phyloP scores from a whole-genome alignment of 768 basidiomycete genomes.

The Holtermanniella nyarrowii region DNA sequence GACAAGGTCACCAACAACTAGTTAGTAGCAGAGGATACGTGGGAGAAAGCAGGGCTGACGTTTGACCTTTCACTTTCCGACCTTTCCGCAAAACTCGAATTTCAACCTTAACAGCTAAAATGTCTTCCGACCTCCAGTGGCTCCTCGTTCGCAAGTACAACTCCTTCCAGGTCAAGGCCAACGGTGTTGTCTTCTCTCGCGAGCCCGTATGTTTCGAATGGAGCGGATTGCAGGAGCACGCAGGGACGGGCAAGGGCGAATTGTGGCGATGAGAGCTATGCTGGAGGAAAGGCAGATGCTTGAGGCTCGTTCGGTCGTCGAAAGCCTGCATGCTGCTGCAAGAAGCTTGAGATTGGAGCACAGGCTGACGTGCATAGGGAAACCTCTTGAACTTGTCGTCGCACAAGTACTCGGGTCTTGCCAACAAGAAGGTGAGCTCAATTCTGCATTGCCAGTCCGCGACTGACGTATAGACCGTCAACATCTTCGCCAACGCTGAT shows the following conservation, averaged over 20 bases:
- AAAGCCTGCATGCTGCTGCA: no score
- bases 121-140: conserved; percentile 90
- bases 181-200: conserved; percentile 67
- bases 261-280: no score
- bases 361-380: conserved; percentile 46
- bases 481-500: conserved; percentile 26
- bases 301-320: no score
- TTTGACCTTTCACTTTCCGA: no score
- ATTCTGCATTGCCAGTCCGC: neutral
- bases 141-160: conserved; percentile 70
- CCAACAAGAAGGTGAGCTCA: conserved; percentile 58
- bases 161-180: conserved; percentile 73
- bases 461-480: conserved; percentile 8
- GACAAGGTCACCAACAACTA: no score
- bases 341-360: neutral
- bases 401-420: conserved; percentile 81
- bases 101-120: no score
- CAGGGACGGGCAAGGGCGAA: no score
- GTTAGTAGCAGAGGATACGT: no score
- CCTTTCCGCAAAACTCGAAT: no score
- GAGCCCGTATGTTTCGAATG: conserved; percentile 49
- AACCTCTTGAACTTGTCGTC: conserved; percentile 72
- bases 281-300: no score
- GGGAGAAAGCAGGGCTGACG: no score
- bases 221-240: neutral